Percentiles rank a stretch among this genome's conserved stretches.
Evolutionary conservation across 352 stramenopile species (phyloP).

Genomic region (Phytopythium litorale): DNA sequence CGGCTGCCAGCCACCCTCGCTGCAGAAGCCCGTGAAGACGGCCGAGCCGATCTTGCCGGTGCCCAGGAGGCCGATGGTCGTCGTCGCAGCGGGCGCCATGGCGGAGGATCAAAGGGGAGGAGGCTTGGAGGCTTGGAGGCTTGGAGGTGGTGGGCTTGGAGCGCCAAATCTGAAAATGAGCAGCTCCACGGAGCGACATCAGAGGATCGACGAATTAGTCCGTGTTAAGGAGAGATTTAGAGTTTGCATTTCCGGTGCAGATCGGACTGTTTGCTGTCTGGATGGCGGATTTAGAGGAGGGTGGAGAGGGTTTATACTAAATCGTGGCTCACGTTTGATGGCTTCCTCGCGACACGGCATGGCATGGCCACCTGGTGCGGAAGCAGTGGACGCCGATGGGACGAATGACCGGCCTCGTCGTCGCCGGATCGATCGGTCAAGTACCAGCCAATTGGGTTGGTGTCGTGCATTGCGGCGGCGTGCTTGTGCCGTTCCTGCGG

Average conservation of each 20-base stretch:
- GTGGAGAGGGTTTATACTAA: background rate
- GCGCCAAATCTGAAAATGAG: background rate
- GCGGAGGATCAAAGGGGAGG: background rate
- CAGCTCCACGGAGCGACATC: background rate
- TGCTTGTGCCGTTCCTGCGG: too few relatives aligned
- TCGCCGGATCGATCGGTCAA: too few relatives aligned
- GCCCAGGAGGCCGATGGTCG: constrained; percentile 71
- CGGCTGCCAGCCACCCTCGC: constrained; percentile 67
- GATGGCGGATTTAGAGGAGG: background rate
- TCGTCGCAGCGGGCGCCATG: constrained; percentile 54
- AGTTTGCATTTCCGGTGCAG: too few relatives aligned
- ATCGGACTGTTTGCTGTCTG: too few relatives aligned
- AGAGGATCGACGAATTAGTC: too few relatives aligned
- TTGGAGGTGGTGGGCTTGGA: background rate
- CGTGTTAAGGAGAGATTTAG: too few relatives aligned
- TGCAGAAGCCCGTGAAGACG: constrained; percentile 81
- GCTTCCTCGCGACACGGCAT: background rate
- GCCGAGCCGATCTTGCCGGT: constrained; percentile 87
- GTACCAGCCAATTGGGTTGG: too few relatives aligned
- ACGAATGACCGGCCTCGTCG: too few relatives aligned
- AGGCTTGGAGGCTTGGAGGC: background rate
- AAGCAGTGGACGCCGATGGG: background rate
- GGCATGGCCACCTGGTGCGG: background rate
- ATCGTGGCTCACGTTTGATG: background rate
- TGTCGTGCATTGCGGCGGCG: too few relatives aligned